Evolutionary conservation across 2,329 filamentous ascomycete species (phyloP), one percentile per base, ranked within the genome.

Genomic region (Talaromyces rugulosus): DNA sequence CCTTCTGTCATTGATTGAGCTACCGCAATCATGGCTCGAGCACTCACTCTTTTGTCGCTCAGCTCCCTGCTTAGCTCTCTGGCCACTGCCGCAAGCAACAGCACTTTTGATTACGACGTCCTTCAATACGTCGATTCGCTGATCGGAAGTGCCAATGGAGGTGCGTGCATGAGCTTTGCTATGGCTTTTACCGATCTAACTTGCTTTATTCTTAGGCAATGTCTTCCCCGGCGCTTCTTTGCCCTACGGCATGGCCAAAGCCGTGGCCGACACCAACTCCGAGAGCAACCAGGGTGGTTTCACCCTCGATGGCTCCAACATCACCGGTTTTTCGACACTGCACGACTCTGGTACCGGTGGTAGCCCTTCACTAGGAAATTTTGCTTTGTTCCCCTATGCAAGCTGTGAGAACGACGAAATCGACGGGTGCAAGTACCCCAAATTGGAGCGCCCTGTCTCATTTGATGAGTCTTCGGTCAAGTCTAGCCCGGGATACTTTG

Each of bases 341-440:
- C 82, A 83, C 62, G 81, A 83, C 66, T 78, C 75, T 14, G 81
- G 81, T 9, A 83, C 80, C 52, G 81, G 80, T 58, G 78, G 77
- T 36, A 69, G 74, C 11, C 87, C 88, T 0, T 90, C 87, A 4
- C 77, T 92, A 1, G 89, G 89, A 5, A 90, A 90, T 69, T 91
- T 91, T 60, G 86, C 89, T 1, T 76, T 91, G 1, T 91, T 92
- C 66, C 82, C 89, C 0, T 87, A 89, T 67, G 75, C 81, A 9
- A 79, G 80, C 40, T 92, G 89, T 66, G 77, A 79, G 0, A 80
- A 77, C 42, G 84, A 89, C 63, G 81, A 86, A 31, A 75, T 91
- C 62, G 79, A 90, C 71, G 79, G 78, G 14, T 90, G 88, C 71
- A 76, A 75, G 2, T 90, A 85, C 65, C 83, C 84, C 5, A 86